These are phyloP conservation scores for Pyrus betulifolia DNA, from an alignment of 306 rosid species.

Conservation along the genomic window DNA sequence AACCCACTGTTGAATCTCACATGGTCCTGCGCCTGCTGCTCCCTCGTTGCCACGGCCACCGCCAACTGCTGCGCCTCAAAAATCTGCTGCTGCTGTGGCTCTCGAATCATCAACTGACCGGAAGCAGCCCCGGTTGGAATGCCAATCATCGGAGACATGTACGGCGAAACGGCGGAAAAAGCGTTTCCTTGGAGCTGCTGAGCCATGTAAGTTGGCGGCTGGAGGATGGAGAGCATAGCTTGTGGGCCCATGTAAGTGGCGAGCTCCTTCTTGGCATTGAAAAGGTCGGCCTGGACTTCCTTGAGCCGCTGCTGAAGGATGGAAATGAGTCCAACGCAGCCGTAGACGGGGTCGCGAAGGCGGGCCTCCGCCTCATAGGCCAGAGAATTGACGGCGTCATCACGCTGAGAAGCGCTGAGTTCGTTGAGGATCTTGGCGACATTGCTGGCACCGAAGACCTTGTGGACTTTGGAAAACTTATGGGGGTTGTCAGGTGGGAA, in stretches of 20 bases:
- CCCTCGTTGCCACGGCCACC: slow-evolving; percentile 49
- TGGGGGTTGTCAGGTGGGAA: slow-evolving; percentile 94
- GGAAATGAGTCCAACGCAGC: slow-evolving; percentile 91
- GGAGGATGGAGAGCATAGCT: slow-evolving; percentile 32
- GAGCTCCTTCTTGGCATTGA: slow-evolving; percentile 60
- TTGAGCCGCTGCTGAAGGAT: slow-evolving; percentile 62
- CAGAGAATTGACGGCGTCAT: slow-evolving; percentile 83
- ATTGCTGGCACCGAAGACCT: slow-evolving; percentile 88
- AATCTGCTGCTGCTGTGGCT: slow-evolving; percentile 39
- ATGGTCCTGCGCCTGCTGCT: slow-evolving; percentile 50
- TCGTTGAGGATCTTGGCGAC: slow-evolving; percentile 77
- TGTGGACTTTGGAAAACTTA: slow-evolving; percentile 73
- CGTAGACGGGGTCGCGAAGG: slow-evolving; percentile 79
- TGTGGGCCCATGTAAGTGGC: slow-evolving; percentile 68
- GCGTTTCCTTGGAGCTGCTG: slow-evolving; percentile 27
- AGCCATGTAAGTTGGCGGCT: slow-evolving; percentile 7
- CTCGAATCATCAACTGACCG: slow-evolving; percentile 46
- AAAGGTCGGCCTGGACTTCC: slow-evolving; percentile 49
- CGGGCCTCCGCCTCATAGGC: slow-evolving; percentile 93
- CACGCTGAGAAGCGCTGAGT: slow-evolving; percentile 54
- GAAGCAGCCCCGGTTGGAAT: slow-evolving; percentile 12
- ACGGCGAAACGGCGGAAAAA: slow-evolving; percentile 24
- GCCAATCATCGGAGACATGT: slow-evolving; percentile 25
- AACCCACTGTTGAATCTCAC: slow-evolving; percentile 52
- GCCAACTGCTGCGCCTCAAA: slow-evolving; percentile 71